Evolutionary conservation across 805 yeast species (phyloP).

Genomic region (Zygosaccharomyces pseudorouxii): DNA sequence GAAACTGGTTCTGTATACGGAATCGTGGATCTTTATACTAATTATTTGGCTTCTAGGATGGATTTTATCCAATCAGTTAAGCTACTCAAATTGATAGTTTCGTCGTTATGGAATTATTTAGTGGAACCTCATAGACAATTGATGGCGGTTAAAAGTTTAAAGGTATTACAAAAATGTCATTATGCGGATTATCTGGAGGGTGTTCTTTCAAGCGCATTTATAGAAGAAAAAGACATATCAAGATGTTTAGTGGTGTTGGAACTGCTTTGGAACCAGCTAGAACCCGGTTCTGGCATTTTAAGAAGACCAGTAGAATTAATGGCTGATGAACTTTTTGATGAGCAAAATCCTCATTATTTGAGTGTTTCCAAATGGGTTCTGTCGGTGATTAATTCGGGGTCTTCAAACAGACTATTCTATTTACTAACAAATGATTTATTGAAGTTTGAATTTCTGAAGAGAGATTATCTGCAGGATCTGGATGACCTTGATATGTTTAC

Average conservation of each 20-base stretch:
- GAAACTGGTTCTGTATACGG: conserved; percentile 23
- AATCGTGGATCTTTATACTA: conserved; percentile 31
- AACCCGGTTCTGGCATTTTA: conserved; percentile 35
- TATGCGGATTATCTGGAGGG: conserved; percentile 64
- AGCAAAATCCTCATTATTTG: conserved; percentile 41
- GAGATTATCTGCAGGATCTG: conserved; percentile 32
- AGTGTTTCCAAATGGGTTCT: conserved; percentile 48
- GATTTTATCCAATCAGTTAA: conserved; percentile 23
- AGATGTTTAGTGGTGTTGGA: conserved; percentile 52
- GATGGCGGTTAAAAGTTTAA: conserved; percentile 62
- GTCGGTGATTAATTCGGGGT: conserved; percentile 45
- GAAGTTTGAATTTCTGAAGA: conserved; percentile 36
- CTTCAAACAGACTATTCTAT: conserved; percentile 57
- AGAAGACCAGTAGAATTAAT: conserved; percentile 61
- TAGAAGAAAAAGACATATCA: conserved; percentile 37
- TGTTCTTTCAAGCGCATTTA: conserved; percentile 54
- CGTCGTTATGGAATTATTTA: conserved; percentile 53
- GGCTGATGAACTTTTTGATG: conserved; percentile 54
- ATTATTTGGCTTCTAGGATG: conserved; percentile 28
- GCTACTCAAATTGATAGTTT: conserved; percentile 29
- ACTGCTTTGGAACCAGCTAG: conserved; percentile 72
- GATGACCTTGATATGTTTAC: conserved; percentile 63
- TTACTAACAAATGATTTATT: conserved; percentile 53
- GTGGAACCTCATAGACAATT: conserved; percentile 53
- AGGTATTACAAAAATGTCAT: conserved; percentile 52